phyloP scores from a whole-genome alignment of 1,284 basidiomycete genomes.

The Fomitopsis schrenkii region DNA sequence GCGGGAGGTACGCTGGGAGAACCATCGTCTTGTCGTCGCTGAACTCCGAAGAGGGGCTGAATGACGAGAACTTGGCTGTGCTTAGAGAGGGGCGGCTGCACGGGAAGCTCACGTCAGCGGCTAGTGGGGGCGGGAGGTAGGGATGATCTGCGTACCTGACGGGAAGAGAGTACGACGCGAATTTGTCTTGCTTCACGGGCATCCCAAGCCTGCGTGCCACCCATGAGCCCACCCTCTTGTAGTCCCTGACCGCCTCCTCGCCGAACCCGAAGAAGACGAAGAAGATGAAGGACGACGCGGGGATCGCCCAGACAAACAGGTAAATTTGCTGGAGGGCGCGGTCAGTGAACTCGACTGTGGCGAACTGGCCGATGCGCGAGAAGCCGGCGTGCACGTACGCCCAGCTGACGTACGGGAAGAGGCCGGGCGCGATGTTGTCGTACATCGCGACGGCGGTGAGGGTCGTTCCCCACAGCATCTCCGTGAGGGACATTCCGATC shows the following conservation, averaged over 20 bases:
- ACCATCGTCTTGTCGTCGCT: not conserved
- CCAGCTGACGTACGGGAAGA: conserved; percentile 52
- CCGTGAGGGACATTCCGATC: conserved; percentile 40
- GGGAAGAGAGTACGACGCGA: not conserved
- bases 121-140: not conserved
- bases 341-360: conserved; percentile 26
- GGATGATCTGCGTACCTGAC: not conserved
- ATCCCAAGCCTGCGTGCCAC: not conserved
- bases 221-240: conserved; percentile 7
- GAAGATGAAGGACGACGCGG: conserved; percentile 35
- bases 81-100: not conserved
- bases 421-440: conserved; percentile 18
- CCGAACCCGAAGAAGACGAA: conserved; percentile 23
- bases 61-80: not conserved
- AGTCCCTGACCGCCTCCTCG: conserved; percentile 24
- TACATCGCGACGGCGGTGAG: conserved; percentile 25
- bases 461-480: conserved; percentile 31
- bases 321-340: not conserved
- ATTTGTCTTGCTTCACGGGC: not conserved
- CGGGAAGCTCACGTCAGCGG: not conserved
- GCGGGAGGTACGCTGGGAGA: not conserved
- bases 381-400: conserved; percentile 48
- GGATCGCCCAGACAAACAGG: conserved; percentile 36
- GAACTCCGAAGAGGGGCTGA: not conserved
- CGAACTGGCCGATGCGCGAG: conserved; percentile 32